phyloP scores from a whole-genome alignment of 139 green algal species.

The Picochlorum sp. region DNA sequence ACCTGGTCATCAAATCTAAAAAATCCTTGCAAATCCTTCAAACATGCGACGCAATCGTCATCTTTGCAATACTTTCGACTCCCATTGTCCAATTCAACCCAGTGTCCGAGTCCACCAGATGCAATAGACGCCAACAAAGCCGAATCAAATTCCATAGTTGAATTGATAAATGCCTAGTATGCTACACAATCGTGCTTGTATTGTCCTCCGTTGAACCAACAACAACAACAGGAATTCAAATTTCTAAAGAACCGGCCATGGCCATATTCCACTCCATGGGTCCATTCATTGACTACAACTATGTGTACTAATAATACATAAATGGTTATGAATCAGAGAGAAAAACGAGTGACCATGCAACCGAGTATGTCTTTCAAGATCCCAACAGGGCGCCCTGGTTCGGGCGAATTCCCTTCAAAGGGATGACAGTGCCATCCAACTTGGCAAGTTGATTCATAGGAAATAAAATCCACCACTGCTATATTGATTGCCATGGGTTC shows the following conservation, averaged over 20 bases:
- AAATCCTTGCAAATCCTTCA: conserved; percentile 85
- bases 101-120: conserved; percentile 52
- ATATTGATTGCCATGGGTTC: background rate
- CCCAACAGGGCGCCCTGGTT: too few relatives aligned
- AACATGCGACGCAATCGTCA: conserved; percentile 73
- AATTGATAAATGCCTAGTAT: background rate
- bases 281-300: too few relatives aligned
- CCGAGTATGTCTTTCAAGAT: too few relatives aligned
- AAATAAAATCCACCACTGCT: too few relatives aligned
- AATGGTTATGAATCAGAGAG: too few relatives aligned
- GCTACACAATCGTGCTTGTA: background rate
- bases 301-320: too few relatives aligned
- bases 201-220: background rate
- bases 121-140: conserved; percentile 72
- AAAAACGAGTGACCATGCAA: too few relatives aligned
- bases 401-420: too few relatives aligned
- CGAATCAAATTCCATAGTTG: conserved; percentile 41
- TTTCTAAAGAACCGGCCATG: too few relatives aligned
- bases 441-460: too few relatives aligned
- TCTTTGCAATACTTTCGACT: conserved; percentile 50
- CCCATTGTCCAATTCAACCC: conserved; percentile 23
- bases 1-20: conserved; percentile 74
- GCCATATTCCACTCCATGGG: too few relatives aligned
- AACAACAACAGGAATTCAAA: background rate
- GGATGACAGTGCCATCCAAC: too few relatives aligned